Evolutionary conservation across 345 rosid genomes (phyloP), one percentile per base, ranked within the genome.

Genomic region (Citrus sinensis): DNA sequence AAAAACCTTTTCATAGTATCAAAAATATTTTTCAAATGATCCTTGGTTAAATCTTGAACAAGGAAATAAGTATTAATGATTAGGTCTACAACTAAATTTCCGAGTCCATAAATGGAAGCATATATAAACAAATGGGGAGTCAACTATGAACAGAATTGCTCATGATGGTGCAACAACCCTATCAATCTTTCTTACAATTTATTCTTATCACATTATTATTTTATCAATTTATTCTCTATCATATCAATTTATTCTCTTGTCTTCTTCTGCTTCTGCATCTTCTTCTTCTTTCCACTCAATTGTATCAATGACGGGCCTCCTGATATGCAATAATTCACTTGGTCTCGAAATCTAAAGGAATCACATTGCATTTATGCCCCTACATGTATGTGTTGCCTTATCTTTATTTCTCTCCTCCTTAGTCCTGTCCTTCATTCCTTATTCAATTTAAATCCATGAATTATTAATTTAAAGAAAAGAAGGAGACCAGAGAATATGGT

Each of bases 311-410:
- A 30, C 29, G 49, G 51, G 51, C 51, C 51, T 46, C 24, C 67
- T 27, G 64, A 40, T 17, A 20, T 40, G 27, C 30, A 61, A 60
- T 71, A 24, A 29, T 34, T 39, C 24, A 8, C 39, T 66, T 35
- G 59, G 68, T 73, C 74, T 70, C 37, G 60, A 69, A 73, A 69
- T 67, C 58, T 63, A 67, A 25, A 49, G 64, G 76, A 74, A 78
- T 56, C 84, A 70, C 84, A 70, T 63, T 75, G 79, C 81, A 74
- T 51, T 37, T 16, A 69, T 62, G 73, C 68, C 76, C 79, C 49
- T 74, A 46, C 24, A 60, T 70, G 5, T 46, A 11, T 46, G 1
- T 3, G 5, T 46, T 46, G 51, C 51, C 17, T 42, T 42, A 42
- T 10, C 11, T 42, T 42, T 10, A 42, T 42, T 42, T 10, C 16